Base-by-base conservation (phyloP, 164 flowering plant species). In the Vitis labrusca region DNA sequence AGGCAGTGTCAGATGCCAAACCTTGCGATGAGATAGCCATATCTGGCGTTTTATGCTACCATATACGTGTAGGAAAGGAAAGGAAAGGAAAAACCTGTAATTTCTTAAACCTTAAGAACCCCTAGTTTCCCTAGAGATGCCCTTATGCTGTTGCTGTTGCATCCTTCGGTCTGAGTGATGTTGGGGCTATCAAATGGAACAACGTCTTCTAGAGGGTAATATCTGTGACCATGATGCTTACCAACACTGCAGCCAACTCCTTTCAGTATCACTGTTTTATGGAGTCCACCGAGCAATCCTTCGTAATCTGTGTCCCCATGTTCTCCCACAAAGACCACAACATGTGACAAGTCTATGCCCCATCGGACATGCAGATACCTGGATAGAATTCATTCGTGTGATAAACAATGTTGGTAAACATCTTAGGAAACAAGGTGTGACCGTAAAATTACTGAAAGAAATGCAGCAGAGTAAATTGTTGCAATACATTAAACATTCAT, bases 291-390 rank as follows among this genome's bases (percentile, higher is more conserved):
- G 8, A 94, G 77, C 84, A 94, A 74, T 61, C 82, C 86, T 73
- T 94, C 96, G 66, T 90, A 90, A 77, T 94, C 97, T 0, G 93
- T 86, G 77, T 94, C 96, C 30, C 98, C 96, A 57, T 77, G 73
- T 78, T 91, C 97, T 61, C 97, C 98, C 9, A 75, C 80, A 64
- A 91, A 83, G 5, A 89, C 91, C 16, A 90, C 90, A 65, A 81
- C 71, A 48, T 79, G 90, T 54, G 91, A 80, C 72, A 94, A 68
- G 59, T 91, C 89, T 47, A 76, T 67, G 23, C 90, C 90, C 98
- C 98, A 94, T 19, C 93, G 84, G 27, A 94, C 74, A 68, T 78
- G 79, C 5, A 91, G 81, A 68, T 91, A 89, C 91, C 97, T 91
- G 77, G 52, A 75, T 32, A 55, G n/a, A 7, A 58, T 64, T 23